These are phyloP conservation scores for Lithocarpus polystachyus DNA, from an alignment of 306 rosid genomes.

Conservation along the genomic window DNA sequence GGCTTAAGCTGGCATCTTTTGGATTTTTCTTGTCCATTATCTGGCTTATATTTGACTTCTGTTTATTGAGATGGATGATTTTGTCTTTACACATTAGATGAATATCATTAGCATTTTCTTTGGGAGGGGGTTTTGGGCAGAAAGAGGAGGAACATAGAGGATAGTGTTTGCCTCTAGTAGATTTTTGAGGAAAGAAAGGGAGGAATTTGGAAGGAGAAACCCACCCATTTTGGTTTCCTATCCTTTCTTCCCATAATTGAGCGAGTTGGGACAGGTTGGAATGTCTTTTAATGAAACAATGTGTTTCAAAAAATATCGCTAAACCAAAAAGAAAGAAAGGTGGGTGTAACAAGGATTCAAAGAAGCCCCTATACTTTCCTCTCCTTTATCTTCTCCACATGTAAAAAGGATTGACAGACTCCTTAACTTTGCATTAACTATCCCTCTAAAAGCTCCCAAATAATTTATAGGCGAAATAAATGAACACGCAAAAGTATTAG, in stretches of 20 bases:
- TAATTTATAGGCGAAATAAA: not conserved
- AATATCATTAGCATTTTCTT: not conserved
- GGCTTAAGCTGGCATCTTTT: not conserved
- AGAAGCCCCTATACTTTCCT: not conserved
- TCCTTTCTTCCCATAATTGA: not conserved
- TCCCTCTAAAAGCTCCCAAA: not conserved
- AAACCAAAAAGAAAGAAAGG: too few species aligned
- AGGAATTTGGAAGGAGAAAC: not conserved
- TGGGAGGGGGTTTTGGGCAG: not conserved
- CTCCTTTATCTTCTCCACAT: not conserved
- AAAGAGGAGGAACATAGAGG: not conserved
- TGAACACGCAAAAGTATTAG: not conserved
- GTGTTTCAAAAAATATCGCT: not conserved
- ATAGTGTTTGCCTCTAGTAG: not conserved
- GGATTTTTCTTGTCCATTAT: slow-evolving; percentile 3
- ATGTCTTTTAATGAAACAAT: not conserved
- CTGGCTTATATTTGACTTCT: not conserved
- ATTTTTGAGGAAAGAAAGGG: not conserved
- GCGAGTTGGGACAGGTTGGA: not conserved
- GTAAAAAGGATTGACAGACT: not conserved
- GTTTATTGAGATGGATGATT: not conserved
- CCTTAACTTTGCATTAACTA: not conserved
- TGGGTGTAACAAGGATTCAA: too few species aligned
- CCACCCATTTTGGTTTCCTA: not conserved
- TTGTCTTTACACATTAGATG: not conserved